A percentile compares a stretch with the other conserved stretches of the same genome.
Evolutionary conservation across 768 basidiomycete species (phyloP).

Genomic region (Coprinopsis cinerea): DNA sequence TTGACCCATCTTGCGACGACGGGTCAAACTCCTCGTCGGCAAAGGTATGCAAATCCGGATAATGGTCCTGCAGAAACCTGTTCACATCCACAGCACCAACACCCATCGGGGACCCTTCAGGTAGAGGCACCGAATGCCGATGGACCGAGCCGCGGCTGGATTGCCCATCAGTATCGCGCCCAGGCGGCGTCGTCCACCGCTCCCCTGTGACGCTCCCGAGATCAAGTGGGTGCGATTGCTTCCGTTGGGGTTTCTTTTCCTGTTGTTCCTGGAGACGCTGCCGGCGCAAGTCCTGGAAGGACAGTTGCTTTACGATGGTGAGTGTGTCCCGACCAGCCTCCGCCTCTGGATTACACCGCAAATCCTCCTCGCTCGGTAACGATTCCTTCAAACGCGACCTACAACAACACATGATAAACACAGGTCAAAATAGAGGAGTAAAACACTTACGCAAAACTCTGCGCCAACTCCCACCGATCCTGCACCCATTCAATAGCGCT

Average conservation of each 20-base stretch:
- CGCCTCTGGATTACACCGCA: background rate
- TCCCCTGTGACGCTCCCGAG: background rate
- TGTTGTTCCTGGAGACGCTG: constrained; percentile 3
- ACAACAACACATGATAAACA: background rate
- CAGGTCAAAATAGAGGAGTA: background rate
- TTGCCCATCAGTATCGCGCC: no score
- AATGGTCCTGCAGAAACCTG: constrained; percentile 5
- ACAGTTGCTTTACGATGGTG: background rate
- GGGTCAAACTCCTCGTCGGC: constrained; percentile 8
- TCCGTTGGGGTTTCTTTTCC: background rate
- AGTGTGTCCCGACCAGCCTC: background rate
- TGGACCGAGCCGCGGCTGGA: background rate
- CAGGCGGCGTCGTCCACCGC: no score
- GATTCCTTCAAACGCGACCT: constrained; percentile 7
- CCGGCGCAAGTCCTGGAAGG: constrained; percentile 8
- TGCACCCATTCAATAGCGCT: constrained; percentile 33
- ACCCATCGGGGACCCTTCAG: no score
- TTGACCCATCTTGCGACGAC: background rate
- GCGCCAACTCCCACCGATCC: constrained; percentile 29
- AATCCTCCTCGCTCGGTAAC: constrained; percentile 9
- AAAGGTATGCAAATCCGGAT: constrained; percentile 8
- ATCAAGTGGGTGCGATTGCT: background rate
- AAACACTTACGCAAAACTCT: constrained; percentile 27
- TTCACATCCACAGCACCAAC: background rate
- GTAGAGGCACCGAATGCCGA: no score